Base-by-base conservation (phyloP, 805 yeast species). In the Candida argentea region DNA sequence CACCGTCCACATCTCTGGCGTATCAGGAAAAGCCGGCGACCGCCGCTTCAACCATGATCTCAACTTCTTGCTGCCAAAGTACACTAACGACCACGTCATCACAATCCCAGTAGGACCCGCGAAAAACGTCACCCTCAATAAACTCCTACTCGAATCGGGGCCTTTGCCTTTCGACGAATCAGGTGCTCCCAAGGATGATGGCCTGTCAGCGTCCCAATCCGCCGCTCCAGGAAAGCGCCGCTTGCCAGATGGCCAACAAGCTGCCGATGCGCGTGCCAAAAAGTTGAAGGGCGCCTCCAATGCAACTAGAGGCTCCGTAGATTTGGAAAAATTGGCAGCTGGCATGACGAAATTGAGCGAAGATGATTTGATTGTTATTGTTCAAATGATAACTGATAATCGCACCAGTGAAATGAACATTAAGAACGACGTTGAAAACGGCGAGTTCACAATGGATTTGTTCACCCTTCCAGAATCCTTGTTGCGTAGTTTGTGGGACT, bases 311-410 rank as follows among this genome's bases (percentile, higher is more conserved):
- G 91, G 87, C 5, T 67, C 67, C 20, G 77, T 91, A 19, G 96
- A 89, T 50, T 65, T 91, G 42, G 98, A 89, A 50, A 78, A 77
- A 48, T 69, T 89, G 46, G 95, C 97, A 5, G 84, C 79, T 36
- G 89, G 91, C 3, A 68, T 89, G 43, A 84, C 94, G 29, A 83
- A 83, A 55, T 66, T 89, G 39, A 76, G 67, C 33, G 97, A 89
- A 56, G 97, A 91, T 49, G 96, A 91, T 55, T 65, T 89, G 41
- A 73, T 91, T 28, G 93, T 86, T 19, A 91, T 91, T 27, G 97
- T 89, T 31, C 97, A 89, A 57, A 87, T 89, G 95, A 91, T 89
- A 22, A 86, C 94, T 24, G 97, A 89, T 53, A 91, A 91, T 59
- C 73, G 84, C 49, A 85, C 97, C 4, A 74, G 84, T 25, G 97